These are phyloP conservation scores for Xylariaceae sp. DNA, from an alignment of 2,329 filamentous ascomycete species.

Conservation along the genomic window DNA sequence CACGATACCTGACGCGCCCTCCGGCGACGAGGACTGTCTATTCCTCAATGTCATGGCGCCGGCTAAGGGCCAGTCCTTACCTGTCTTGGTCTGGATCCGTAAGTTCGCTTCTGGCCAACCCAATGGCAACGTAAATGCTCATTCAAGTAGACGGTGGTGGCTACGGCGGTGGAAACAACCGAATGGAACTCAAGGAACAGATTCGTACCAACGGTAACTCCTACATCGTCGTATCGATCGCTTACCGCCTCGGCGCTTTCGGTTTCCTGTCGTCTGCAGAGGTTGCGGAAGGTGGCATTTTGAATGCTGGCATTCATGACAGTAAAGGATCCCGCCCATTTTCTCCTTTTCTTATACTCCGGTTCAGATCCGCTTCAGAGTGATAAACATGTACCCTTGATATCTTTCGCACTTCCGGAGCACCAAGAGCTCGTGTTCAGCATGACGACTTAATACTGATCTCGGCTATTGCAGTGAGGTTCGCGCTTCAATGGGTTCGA, in stretches of 20 bases:
- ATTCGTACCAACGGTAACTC: conserved; percentile 37
- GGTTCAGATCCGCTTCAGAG: background rate
- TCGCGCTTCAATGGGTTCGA: conserved; percentile 49
- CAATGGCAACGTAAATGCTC: conserved; percentile 4
- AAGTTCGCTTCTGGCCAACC: conserved; percentile 9
- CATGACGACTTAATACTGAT: background rate
- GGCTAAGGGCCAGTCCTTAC: conserved; percentile 28
- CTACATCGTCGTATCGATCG: conserved; percentile 39
- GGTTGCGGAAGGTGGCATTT: conserved; percentile 34
- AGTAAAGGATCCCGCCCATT: background rate
- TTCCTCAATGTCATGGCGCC: conserved; percentile 45
- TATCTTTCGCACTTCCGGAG: background rate
- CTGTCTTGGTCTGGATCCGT: conserved; percentile 47
- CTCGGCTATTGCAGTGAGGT: conserved; percentile 39
- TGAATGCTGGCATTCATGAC: conserved; percentile 46
- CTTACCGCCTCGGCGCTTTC: conserved; percentile 40
- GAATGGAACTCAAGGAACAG: conserved; percentile 24
- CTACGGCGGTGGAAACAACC: conserved; percentile 32
- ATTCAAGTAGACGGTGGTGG: conserved; percentile 40
- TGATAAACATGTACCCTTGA: background rate
- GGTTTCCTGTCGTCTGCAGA: conserved; percentile 46
- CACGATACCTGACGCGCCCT: conserved; percentile 5
- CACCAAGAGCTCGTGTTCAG: background rate
- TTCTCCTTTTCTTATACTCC: background rate
- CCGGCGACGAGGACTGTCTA: conserved; percentile 42